Conservation (phyloP, 2,329 filamentous ascomycete genomes). For the Ustilaginoidea virens region DNA sequence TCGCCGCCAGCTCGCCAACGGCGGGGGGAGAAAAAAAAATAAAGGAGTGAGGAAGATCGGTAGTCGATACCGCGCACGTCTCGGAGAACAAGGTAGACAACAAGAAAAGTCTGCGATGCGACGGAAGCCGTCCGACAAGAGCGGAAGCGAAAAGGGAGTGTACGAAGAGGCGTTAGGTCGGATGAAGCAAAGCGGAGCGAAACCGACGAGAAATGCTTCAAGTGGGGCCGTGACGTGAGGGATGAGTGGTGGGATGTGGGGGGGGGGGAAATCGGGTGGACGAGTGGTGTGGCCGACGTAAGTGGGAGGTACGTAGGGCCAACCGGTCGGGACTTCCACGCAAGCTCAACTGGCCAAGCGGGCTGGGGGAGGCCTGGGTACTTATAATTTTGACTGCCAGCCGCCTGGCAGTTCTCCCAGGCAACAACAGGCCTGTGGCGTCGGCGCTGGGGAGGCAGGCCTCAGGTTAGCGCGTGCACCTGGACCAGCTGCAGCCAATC, state of each 20-base stretch:
- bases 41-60: conserved; percentile 1
- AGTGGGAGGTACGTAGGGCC: conserved; percentile 34
- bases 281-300: conserved; percentile 27
- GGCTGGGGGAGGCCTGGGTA: conserved; percentile 37
- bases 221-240: conserved; percentile 19
- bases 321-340: conserved; percentile 40
- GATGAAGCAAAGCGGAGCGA: conserved; percentile 8
- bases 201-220: conserved; percentile 7
- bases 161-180: conserved; percentile 1
- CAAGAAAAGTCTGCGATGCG: conserved; percentile 5
- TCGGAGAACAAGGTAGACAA: conserved; percentile 5
- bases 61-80: conserved; percentile 4
- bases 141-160: conserved; percentile 7
- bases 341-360: conserved; percentile 31
- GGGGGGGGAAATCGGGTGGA: conserved; percentile 16
- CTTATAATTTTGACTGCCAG: conserved; percentile 38
- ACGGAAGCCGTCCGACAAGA: conserved; percentile 9
- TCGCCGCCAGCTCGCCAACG: no score
- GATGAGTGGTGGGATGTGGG: conserved; percentile 3
- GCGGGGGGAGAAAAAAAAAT: conserved; percentile 1
- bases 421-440: conserved; percentile 29
- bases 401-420: conserved; percentile 23
- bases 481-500: conserved; percentile 22
- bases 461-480: conserved; percentile 21
- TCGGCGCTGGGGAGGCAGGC: conserved; percentile 23